phyloP scores from a whole-genome alignment of 1,284 basidiomycete species.

The Phaffia rhodozyma region DNA sequence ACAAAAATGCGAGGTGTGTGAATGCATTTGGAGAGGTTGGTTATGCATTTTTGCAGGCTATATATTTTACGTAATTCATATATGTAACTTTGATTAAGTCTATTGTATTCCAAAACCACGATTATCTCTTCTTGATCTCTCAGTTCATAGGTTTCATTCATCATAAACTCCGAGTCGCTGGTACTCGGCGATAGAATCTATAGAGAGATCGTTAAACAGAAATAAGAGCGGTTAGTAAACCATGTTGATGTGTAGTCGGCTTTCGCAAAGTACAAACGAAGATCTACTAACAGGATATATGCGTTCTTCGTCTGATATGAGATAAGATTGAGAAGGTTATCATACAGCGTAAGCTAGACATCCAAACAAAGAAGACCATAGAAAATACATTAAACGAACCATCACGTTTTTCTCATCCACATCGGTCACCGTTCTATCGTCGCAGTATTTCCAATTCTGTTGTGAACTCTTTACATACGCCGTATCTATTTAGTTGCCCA shows the following conservation, averaged over 20 bases:
- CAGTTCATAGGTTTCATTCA: too few species aligned
- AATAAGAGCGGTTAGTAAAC: background rate
- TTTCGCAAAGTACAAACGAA: conserved; percentile 44
- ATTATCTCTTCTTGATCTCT: too few species aligned
- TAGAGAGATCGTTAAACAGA: too few species aligned
- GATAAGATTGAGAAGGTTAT: conserved; percentile 16
- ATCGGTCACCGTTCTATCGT: conserved; percentile 63
- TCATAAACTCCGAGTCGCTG: background rate
- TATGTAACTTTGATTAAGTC: too few species aligned
- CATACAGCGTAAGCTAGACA: background rate
- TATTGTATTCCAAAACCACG: too few species aligned
- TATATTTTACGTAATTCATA: too few species aligned
- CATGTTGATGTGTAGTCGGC: conserved; percentile 1
- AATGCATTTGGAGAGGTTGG: too few species aligned
- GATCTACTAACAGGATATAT: conserved; percentile 66
- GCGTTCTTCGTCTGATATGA: conserved; percentile 59
- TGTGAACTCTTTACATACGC: conserved; percentile 62
- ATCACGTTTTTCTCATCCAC: conserved; percentile 69
- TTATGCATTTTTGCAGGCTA: too few species aligned
- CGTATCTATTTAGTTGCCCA: conserved; percentile 50
- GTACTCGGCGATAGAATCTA: conserved; percentile 15
- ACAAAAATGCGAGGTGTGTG: too few species aligned
- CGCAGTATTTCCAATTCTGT: conserved; percentile 72
- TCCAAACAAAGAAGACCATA: background rate
- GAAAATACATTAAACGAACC: conserved; percentile 42